Evolutionary conservation across 352 stramenopile genomes (phyloP), one percentile per base, ranked within the genome.

Genomic region (Globisporangium okanoganense): DNA sequence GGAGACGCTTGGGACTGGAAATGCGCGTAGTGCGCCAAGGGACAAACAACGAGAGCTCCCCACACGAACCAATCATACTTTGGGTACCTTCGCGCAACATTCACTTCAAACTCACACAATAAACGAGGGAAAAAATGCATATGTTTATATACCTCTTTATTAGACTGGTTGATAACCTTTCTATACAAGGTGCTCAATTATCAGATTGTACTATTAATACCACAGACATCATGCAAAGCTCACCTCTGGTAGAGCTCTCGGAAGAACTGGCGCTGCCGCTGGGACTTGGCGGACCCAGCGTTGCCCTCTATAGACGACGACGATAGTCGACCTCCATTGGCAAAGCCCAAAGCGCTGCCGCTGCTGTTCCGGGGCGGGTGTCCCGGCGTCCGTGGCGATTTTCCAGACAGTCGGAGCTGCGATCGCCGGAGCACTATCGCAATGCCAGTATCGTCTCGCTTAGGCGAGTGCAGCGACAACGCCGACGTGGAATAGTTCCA

Each of bases 401-500:
- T 25, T 18, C 20, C 52, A 2, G 43, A 40, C 9, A 65, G 12
- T 1, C 38, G 41, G 0, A 31, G 64, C 2, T 58, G 63, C 38
- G 48, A 33, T 45, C 22, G 58, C 38, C 50, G 50, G 18, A 61
- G 55, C 40, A 72, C 33, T 31, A 69, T 67, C 45, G 69, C 59
- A 52, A 72, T 48, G 6, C 52, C 58, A 3, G 29, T 57, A 14
- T 50, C 35, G 31, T 31, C 56, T 22, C 65, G 58, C 20, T 76
- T 67, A 0, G 74, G 71, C 2, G 74, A 83, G 52, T 66, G 58
- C 48, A 82, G 64, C 6, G 69, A 77, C 31, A 83, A 47, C n/a
- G 74, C 72, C 25, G 72, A 66, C 8, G 68, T 76, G n/a, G 74
- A 83, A 8, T 66, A 78, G 6, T 61, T 57, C 74, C 74, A 83